Percentiles rank a stretch among this genome's conserved stretches.
Conservation (phyloP, 441 rosid species). For the Eruca vesicaria region DNA sequence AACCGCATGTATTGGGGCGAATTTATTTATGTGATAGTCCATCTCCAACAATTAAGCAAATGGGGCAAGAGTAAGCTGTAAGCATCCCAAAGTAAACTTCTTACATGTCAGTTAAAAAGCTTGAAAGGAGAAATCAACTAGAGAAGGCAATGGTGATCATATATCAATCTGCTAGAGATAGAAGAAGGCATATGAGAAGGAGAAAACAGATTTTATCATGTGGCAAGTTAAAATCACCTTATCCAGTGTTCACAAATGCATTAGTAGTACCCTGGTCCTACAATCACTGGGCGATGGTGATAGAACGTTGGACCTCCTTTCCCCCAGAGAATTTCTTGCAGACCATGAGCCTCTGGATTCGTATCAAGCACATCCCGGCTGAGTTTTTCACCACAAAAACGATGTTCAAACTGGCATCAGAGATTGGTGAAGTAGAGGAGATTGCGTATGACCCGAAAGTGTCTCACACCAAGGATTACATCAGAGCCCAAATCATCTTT, state of each 20-base stretch:
- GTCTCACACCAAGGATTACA: not conserved
- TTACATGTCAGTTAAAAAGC: not conserved
- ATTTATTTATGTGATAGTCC: no score
- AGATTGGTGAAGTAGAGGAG: not conserved
- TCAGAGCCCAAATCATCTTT: not conserved
- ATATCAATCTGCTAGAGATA: not conserved
- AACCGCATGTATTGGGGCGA: no score
- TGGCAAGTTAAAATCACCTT: not conserved
- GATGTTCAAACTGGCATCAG: not conserved
- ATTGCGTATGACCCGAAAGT: not conserved
- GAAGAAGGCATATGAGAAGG: not conserved
- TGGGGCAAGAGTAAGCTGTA: not conserved
- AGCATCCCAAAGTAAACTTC: not conserved
- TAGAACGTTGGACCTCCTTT: not conserved
- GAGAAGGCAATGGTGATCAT: not conserved
- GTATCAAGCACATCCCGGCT: not conserved
- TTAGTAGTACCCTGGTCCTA: not conserved
- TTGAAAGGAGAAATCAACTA: not conserved
- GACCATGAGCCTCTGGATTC: not conserved
- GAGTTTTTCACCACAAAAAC: not conserved
- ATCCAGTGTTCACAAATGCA: not conserved
- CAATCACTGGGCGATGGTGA: not conserved
- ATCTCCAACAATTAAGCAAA: no score
- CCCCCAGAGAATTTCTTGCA: not conserved
- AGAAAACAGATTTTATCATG: not conserved